These are phyloP conservation scores for Fusarium camptoceras DNA, from an alignment of 2,329 filamentous ascomycete genomes.

Conservation along the genomic window DNA sequence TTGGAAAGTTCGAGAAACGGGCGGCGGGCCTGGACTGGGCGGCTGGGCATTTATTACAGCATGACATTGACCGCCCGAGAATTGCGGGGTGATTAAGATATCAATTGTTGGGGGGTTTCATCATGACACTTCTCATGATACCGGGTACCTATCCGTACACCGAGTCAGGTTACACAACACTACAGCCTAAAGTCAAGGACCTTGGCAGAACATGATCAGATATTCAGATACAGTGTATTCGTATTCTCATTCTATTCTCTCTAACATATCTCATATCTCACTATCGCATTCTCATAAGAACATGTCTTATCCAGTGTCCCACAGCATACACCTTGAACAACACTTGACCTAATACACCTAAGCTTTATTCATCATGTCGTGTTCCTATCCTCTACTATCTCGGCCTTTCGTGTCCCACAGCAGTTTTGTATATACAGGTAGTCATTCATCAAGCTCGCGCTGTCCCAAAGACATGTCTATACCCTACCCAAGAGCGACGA, in stretches of 20 bases:
- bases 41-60: neutral
- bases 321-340: neutral
- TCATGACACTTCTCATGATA: constrained; percentile 34
- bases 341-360: constrained; percentile 28
- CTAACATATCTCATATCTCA: neutral
- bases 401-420: constrained; percentile 8
- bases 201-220: neutral
- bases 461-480: constrained; percentile 37
- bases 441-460: constrained; percentile 43
- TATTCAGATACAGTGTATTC: neutral
- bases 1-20: constrained; percentile 47
- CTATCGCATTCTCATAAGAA: neutral
- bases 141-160: neutral
- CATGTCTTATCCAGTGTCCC: neutral
- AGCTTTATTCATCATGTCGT: constrained; percentile 44
- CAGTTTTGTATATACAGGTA: constrained; percentile 39
- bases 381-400: constrained; percentile 35
- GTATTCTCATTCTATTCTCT: neutral
- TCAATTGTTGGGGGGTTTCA: neutral
- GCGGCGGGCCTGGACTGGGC: neutral
- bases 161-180: neutral
- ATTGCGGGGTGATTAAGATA: constrained; percentile 27
- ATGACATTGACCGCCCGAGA: constrained; percentile 9
- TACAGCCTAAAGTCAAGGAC: neutral
- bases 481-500: constrained; percentile 37